Evolutionary conservation across 2,329 filamentous ascomycete species (phyloP), one percentile per base, ranked within the genome.

Genomic region (Paracorniculantispora psalliotae): DNA sequence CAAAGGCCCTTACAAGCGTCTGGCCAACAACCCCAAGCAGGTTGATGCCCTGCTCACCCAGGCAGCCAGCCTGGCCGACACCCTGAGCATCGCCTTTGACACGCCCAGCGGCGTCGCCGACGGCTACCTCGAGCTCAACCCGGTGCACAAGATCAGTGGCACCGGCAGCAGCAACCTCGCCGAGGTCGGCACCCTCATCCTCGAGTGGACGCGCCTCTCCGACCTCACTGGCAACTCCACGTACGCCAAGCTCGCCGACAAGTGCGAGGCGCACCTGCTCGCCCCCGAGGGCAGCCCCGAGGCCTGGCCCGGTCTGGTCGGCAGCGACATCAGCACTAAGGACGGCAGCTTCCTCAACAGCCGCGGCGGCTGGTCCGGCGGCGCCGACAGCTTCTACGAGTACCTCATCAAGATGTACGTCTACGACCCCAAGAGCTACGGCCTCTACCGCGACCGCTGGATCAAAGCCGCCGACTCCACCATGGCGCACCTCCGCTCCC

Each of bases 361-460:
- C 13, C 66, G 63, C 1, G 90, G 90, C 52, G 87, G 88, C 35
- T 94, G 90, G 90, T 81, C 82, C 53, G 89, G 87, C 57, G 88
- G 89, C 5, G 81, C 81, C 41, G 90, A 93, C 71, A 90, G 85
- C 26, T 92, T 86, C 73, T 61, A 61, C 43, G 59, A 96, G 74
- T 96, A 96, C 68, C 81, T 96, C 23, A 87, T 96, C 71, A 96
- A 96, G 77, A 94, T 96, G 90, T 94, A 87, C 65, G 73, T 93
- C 57, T 96, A 96, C 70, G 88, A 93, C 68, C 79, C 84, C 0
- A 65, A 71, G 6, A 79, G 84, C 3, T 96, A 89, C 66, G 72
- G 67, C 1, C 62, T 72, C 2, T 91, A 93, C 74, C 85, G 80
- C 66, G 87, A 92, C 63, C 84, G 85, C 50, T 96, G 91, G 91